These are phyloP conservation scores for Sanguinoderma infundibulare DNA, from an alignment of 1,284 basidiomycete species.

Conservation along the genomic window DNA sequence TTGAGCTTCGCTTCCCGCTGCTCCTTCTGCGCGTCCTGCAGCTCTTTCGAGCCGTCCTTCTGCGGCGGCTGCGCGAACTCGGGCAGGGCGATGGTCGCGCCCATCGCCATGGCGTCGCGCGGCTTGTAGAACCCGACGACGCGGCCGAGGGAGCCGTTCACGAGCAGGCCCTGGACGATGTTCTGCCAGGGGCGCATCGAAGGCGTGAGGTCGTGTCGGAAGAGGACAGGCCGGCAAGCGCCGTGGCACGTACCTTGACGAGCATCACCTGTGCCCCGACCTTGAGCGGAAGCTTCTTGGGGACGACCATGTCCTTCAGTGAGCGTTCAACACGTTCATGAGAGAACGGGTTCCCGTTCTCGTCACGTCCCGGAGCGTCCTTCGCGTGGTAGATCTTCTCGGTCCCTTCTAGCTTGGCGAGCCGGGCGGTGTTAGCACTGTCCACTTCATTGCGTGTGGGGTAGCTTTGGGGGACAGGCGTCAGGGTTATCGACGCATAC, in stretches of 20 bases:
- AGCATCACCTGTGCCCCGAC: slow-evolving; percentile 48
- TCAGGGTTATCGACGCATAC: background rate
- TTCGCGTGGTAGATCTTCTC: slow-evolving; percentile 41
- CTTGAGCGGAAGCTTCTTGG: slow-evolving; percentile 37
- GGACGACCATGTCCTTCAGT: slow-evolving; percentile 38
- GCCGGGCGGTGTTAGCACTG: slow-evolving; percentile 52
- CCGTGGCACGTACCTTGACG: slow-evolving; percentile 45
- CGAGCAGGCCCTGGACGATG: slow-evolving; percentile 36
- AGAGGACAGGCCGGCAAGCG: too few species aligned
- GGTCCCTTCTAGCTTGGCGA: slow-evolving; percentile 37
- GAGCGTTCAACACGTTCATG: slow-evolving; percentile 28
- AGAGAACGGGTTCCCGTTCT: slow-evolving; percentile 19
- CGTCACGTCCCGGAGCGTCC: slow-evolving; percentile 40
- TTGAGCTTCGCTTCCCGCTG: slow-evolving; percentile 17
- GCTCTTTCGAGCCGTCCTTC: background rate
- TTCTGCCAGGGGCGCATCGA: slow-evolving; percentile 6
- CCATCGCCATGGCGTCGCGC: slow-evolving; percentile 48
- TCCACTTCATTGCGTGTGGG: slow-evolving; percentile 68
- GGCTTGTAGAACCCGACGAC: slow-evolving; percentile 59
- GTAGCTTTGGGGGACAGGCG: slow-evolving; percentile 48
- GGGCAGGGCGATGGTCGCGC: slow-evolving; percentile 41
- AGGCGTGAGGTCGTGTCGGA: background rate
- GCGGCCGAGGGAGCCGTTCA: slow-evolving; percentile 20
- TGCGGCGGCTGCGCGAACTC: slow-evolving; percentile 10
- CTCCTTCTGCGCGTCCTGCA: background rate